Percentiles rank a stretch among this genome's conserved stretches.
These are phyloP conservation scores for Clonostachys rhizophaga DNA, from an alignment of 2,329 filamentous ascomycete genomes.

Conservation along the genomic window DNA sequence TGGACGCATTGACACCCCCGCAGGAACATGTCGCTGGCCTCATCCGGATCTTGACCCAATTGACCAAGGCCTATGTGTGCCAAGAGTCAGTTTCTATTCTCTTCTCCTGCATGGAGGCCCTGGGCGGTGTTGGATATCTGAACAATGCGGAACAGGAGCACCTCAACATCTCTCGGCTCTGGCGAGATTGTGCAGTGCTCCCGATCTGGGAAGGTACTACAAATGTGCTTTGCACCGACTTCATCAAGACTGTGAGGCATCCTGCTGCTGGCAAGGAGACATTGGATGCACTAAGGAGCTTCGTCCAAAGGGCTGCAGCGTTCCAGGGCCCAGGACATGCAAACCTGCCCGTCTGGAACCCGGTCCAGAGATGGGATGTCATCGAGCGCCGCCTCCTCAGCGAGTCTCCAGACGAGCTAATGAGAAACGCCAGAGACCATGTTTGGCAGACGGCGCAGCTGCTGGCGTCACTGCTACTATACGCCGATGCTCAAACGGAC, in stretches of 20 bases:
- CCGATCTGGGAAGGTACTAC: conserved; percentile 73
- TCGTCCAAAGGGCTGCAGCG: conserved; percentile 20
- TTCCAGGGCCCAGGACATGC: conserved; percentile 16
- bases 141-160: conserved; percentile 55
- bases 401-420: conserved; percentile 27
- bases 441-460: conserved; percentile 38
- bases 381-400: conserved; percentile 28
- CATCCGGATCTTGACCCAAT: conserved; percentile 52
- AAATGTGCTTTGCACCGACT: conserved; percentile 58
- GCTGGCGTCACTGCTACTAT: conserved; percentile 34
- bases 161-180: conserved; percentile 62
- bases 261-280: conserved; percentile 25
- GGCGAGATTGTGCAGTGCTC: conserved; percentile 59
- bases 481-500: conserved; percentile 30
- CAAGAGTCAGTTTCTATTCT: conserved; percentile 43
- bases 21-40: conserved; percentile 30
- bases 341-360: conserved; percentile 17
- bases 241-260: conserved; percentile 41
- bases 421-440: conserved; percentile 38
- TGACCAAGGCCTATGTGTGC: conserved; percentile 55
- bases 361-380: conserved; percentile 29
- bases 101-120: conserved; percentile 55
- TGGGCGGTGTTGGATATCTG: conserved; percentile 64
- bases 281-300: conserved; percentile 34
- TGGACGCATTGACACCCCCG: conserved; percentile 23